Conservation (phyloP, 2,329 filamentous ascomycete genomes). For the Stagonosporopsis cucurbitacearum region DNA sequence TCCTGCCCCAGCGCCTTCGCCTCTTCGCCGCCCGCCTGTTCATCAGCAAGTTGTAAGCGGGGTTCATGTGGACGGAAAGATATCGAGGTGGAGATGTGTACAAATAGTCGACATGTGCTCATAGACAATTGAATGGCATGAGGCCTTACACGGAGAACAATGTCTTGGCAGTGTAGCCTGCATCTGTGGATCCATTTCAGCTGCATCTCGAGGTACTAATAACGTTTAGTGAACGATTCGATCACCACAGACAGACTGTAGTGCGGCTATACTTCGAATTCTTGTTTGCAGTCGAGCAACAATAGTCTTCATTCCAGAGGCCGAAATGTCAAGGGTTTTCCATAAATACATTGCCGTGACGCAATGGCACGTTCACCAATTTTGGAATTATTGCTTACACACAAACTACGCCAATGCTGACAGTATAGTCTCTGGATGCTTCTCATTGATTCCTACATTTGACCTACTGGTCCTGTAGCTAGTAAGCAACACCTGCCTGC, state of each 20-base stretch:
- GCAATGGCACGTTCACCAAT: background rate
- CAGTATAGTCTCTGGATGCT: background rate
- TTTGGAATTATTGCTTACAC: background rate
- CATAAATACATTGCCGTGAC: background rate
- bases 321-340: background rate
- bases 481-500: background rate
- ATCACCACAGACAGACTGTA: background rate
- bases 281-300: background rate
- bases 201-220: background rate
- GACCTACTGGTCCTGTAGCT: background rate
- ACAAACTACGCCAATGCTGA: no score
- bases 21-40: constrained; percentile 51
- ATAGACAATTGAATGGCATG: constrained; percentile 44
- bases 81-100: constrained; percentile 33
- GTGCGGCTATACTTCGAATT: background rate
- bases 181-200: background rate
- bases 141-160: constrained; percentile 8
- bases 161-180: background rate
- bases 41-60: constrained; percentile 53
- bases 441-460: no score
- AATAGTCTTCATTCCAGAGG: background rate
- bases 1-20: constrained; percentile 52
- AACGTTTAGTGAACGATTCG: background rate
- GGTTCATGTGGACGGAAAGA: constrained; percentile 5
- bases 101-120: constrained; percentile 43